Evolutionary conservation across 2,329 filamentous ascomycete genomes (phyloP), one percentile per base, ranked within the genome.

Genomic region (Fusarium mundagurra): DNA sequence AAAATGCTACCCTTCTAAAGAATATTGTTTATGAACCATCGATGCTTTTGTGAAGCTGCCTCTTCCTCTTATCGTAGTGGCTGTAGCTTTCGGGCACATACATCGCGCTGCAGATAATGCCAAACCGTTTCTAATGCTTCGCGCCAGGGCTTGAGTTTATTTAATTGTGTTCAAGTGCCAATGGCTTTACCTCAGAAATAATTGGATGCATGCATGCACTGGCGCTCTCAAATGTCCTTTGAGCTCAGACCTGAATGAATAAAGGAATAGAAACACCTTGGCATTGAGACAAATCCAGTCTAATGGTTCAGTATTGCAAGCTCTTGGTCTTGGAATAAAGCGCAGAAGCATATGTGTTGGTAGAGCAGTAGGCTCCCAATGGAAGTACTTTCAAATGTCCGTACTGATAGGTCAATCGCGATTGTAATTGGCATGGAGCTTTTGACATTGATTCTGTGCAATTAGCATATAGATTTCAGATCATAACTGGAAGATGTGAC

Each of bases 1-100:
- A 36, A 24, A 53, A 68, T 68, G 53, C 53, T 36, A 61, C 53
- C 13, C 39, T 27, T 33, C 14, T 22, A 18, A 22, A 27, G 33
- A 24, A 38, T 20, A 10, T 51, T 39, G 3, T 14, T 38, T 7
- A 29, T n/a, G 6, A 16, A 20, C 13, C 6, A 17, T 1, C 5
- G 17, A 24, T 24, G 5, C 3, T 31, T 1, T 43, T 31, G 8
- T 44, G 27, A 31, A 41, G 22, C 16, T 12, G 1, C 3, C 17
- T 16, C 29, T 20, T 14, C 17, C 20, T 36, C 18, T 36, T 6
- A 3, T 27, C 9, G 13, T 11, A 36, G n/a, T 24, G 17, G 2
- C 20, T 22, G 20, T 41, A 29, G 14, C 11, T 8, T n/a, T 29
- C 14, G 16, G 20, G 4, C 16, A 17, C 14, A 41, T n/a, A 11